Conservation (phyloP, 2,329 filamentous ascomycete species). For the Pestalotiopsis sp. region DNA sequence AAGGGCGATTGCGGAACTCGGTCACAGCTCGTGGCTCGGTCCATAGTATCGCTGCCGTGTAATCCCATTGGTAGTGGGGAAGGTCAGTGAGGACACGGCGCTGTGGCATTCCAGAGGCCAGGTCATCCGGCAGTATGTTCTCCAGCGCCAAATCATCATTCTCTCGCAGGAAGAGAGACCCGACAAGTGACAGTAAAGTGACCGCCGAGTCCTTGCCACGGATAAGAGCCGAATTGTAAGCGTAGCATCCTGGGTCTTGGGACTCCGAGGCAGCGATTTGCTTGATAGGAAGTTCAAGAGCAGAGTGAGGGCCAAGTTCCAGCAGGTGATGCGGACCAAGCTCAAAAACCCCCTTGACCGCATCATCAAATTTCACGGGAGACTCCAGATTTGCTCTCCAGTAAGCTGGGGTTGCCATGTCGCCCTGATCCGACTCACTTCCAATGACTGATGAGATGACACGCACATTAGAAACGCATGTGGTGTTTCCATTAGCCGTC, state of each 20-base stretch:
- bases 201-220: too few relatives aligned
- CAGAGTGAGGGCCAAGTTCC: slow-evolving; percentile 8
- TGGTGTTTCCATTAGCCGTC: background rate
- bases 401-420: slow-evolving; percentile 8
- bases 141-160: slow-evolving; percentile 7
- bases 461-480: background rate
- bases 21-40: slow-evolving; percentile 12
- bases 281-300: slow-evolving; percentile 18
- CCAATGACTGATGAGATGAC: background rate
- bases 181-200: too few relatives aligned
- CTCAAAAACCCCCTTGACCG: slow-evolving; percentile 9
- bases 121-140: background rate
- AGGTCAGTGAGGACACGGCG: slow-evolving; percentile 10
- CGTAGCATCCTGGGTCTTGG: too few relatives aligned
- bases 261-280: background rate
- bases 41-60: background rate
- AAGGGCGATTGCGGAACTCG: slow-evolving; percentile 15
- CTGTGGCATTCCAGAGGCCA: too few relatives aligned
- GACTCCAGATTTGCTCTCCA: slow-evolving; percentile 21
- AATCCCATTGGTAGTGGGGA: slow-evolving; percentile 7
- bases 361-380: slow-evolving; percentile 17
- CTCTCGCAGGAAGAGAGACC: slow-evolving; percentile 1
- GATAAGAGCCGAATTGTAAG: too few relatives aligned
- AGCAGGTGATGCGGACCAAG: slow-evolving; percentile 18
- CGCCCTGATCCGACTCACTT: background rate